Percentiles rank a stretch among this genome's conserved stretches.
phyloP scores from a whole-genome alignment of 1,284 basidiomycete genomes.

The Papiliotrema laurentii region DNA sequence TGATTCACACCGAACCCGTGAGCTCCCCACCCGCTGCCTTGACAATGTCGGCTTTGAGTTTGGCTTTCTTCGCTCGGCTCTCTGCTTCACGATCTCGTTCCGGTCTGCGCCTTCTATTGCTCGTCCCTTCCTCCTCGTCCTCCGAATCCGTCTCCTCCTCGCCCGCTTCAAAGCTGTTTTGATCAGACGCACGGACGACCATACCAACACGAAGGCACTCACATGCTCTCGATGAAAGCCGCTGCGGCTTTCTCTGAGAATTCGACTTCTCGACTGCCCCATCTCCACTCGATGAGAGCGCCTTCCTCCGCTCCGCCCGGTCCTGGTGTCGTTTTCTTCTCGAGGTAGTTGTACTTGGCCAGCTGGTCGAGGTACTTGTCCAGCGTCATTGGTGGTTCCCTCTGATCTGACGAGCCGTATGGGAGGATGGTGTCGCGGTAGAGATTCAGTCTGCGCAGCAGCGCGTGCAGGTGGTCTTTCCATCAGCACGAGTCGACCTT shows the following conservation, averaged over 20 bases:
- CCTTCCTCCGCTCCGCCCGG: constrained; percentile 10
- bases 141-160: constrained; percentile 6
- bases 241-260: constrained; percentile 41
- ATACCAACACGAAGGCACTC: constrained; percentile 8
- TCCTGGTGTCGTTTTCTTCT: constrained; percentile 30
- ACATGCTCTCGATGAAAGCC: constrained; percentile 41
- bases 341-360: constrained; percentile 38
- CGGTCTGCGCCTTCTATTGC: background rate
- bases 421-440: constrained; percentile 38
- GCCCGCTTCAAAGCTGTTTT: background rate
- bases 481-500: background rate
- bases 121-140: constrained; percentile 3
- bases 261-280: constrained; percentile 45
- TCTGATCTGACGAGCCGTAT: constrained; percentile 25
- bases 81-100: background rate
- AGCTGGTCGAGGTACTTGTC: constrained; percentile 43
- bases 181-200: background rate
- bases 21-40: constrained; percentile 36
- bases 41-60: constrained; percentile 31
- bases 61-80: constrained; percentile 14
- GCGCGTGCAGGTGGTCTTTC: constrained; percentile 28
- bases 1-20: constrained; percentile 5
- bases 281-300: constrained; percentile 34
- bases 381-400: constrained; percentile 27
- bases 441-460: constrained; percentile 34